Base-by-base conservation (phyloP, 495 filamentous ascomycete genomes). In the Neurospora sublineolata region DNA sequence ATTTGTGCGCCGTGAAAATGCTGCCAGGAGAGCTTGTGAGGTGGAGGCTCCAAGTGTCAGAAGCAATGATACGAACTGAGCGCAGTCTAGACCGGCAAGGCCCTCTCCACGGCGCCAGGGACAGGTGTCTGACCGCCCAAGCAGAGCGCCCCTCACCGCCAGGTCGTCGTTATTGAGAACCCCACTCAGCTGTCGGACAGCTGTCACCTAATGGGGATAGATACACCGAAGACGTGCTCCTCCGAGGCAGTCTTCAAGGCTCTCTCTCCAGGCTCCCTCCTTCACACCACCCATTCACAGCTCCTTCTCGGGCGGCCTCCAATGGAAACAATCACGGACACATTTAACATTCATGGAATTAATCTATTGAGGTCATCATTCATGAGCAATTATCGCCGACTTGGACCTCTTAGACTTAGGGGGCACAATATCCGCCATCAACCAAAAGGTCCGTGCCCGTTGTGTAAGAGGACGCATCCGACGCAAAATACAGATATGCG, bases 401-500 rank as follows among this genome's bases (percentile, higher is more conserved):
- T 30, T 20, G n/a, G 10, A 3, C 16, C 70, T 12, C 12, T 69
- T 73, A 86, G n/a, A 82, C 12, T 69, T 73, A 86, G n/a, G 83
- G 80, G 12, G 78, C 79, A 72, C 82, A 82, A 69, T 87, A 86
- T 30, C 84, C 85, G 5, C 93, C 93, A 78, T 97, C 93, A 73
- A 94, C 88, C 46, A 89, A 76, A 64, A 97, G 81, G 81, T 96
- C 92, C 8, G 82, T 83, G 8, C 93, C 94, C 2, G 93, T 98
- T 20, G 90, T 97, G 80, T 94, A 97, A 46, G 89, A 89, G 6
- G 89, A 86, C 3, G 93, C 93, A 81, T 97, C 93, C 18, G 89
- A 92, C 4, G 93, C 93, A 71, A 97, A 81, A 77, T 94, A 97
- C n/a, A 97, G 81, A 76, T 91, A 97, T 6, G 91, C 92, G 8